Evolutionary conservation across 768 basidiomycete species (phyloP).

Genomic region (Suillus occidentalis): DNA sequence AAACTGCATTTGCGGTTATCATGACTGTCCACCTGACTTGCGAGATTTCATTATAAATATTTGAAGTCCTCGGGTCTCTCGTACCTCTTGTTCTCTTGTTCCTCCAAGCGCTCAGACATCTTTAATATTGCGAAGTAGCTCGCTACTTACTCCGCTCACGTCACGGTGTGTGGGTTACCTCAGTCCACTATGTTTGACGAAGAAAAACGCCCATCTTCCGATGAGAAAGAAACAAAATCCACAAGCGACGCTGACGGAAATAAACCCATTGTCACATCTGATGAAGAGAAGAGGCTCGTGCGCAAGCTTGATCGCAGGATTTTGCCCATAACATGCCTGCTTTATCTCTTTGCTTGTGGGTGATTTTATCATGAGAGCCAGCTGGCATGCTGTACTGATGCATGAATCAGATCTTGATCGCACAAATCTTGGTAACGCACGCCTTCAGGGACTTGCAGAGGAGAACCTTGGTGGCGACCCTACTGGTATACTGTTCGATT

Average conservation of each 20-base stretch:
- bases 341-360: constrained; percentile 77
- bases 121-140: not conserved
- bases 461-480: constrained; percentile 68
- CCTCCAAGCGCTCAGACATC: not conserved
- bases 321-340: constrained; percentile 60
- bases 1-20: not conserved
- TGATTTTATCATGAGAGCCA: constrained; percentile 11
- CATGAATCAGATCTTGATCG: constrained; percentile 58
- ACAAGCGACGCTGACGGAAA: not conserved
- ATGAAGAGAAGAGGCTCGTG: constrained; percentile 38
- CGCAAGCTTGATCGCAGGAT: constrained; percentile 37
- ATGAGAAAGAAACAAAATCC: constrained; percentile 1
- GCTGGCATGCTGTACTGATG: not conserved
- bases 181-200: constrained; percentile 6
- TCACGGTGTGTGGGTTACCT: not conserved
- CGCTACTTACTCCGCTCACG: not conserved
- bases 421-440: constrained; percentile 77
- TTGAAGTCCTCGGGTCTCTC: not conserved
- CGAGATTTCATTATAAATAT: not conserved
- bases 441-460: constrained; percentile 69
- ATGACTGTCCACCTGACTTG: not conserved
- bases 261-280: constrained; percentile 24
- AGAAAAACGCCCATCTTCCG: constrained; percentile 5
- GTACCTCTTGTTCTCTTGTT: not conserved
- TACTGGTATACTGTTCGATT: constrained; percentile 64